Base-by-base conservation (phyloP, 768 basidiomycete genomes). In the Podaxis sp. region DNA sequence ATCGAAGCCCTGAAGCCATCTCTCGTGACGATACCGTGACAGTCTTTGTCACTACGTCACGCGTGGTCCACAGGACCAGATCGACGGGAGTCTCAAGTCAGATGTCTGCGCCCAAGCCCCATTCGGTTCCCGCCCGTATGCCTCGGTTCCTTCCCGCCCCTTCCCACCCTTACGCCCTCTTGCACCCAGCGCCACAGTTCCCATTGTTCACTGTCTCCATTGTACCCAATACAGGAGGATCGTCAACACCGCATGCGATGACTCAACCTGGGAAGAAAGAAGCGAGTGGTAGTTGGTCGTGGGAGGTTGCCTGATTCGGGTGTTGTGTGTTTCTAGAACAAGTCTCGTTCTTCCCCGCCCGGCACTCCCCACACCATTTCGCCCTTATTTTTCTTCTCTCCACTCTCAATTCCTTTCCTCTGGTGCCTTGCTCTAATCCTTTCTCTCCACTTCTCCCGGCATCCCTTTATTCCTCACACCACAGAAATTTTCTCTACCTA, bases 231-330 rank as follows among this genome's bases (percentile, higher is more conserved):
- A 18, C 23, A 48, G 18, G 36, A 25, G 47, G 7, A 11, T 11
- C 51, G 27, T 4, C 25, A 32, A 23, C 7, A 21, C 36, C 37
- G 38, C 38, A 27, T 13, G 18, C 57, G 25, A 32, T 42, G 50
- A 59, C 37, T 40, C 38, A 28, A 28, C 23, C 50, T 59, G 57
- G 57, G 57, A 32, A 57, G 28, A 59, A 59, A 52, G 57, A 59
- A 59, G 57, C 57, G 25, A 27, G 11, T 5, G 40, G 57, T 35
- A 48, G 44, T 47, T n/a, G 55, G 37, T 11, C 38, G 48, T 51
- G 57, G 57, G 50, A 59, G 55, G 25, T 18, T 42, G 23, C 57
- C 57, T 27, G 27, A 59, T 59, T 18, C 51, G 57, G 57, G 13
- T n/a, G 16, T 25, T 37, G 35, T 51, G 10, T n/a, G 23, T 58